phyloP scores from a whole-genome alignment of 331 rosid species.

The Acacia pycnantha region DNA sequence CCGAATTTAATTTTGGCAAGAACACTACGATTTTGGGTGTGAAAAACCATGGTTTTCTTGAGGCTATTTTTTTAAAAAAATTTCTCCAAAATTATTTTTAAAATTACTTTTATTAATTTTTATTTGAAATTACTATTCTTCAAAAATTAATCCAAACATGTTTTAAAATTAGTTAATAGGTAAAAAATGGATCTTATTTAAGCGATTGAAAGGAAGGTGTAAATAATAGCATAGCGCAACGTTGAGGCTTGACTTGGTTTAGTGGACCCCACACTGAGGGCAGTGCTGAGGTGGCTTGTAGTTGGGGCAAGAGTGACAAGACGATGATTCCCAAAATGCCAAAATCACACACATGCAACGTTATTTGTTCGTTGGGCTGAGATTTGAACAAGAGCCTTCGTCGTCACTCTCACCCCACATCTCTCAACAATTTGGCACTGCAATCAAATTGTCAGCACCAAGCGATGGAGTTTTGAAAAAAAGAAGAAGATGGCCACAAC shows the following conservation, averaged over 20 bases:
- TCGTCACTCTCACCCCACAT: neutral
- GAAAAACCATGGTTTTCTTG: too few species aligned
- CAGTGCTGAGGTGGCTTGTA: conserved; percentile 37
- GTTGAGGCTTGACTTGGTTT: neutral
- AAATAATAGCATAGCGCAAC: too few species aligned
- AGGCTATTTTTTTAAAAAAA: too few species aligned
- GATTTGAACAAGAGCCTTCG: neutral
- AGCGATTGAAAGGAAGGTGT: too few species aligned
- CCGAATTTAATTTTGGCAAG: too few species aligned
- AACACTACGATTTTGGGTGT: too few species aligned
- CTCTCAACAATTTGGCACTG: neutral
- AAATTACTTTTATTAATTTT: too few species aligned
- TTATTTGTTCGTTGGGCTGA: neutral
- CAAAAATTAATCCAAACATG: too few species aligned
- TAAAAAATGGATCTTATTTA: too few species aligned
- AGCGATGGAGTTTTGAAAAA: neutral
- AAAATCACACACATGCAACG: neutral
- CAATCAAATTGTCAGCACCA: neutral
- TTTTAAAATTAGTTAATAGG: too few species aligned
- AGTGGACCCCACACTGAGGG: conserved; percentile 12
- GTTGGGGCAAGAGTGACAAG: neutral
- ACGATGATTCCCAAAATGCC: conserved; percentile 1
- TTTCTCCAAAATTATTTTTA: too few species aligned
- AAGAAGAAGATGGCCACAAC: conserved; percentile 33
- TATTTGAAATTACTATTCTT: too few species aligned